These are phyloP conservation scores for Biancaea sappan DNA, from an alignment of 306 rosid genomes.

Conservation along the genomic window DNA sequence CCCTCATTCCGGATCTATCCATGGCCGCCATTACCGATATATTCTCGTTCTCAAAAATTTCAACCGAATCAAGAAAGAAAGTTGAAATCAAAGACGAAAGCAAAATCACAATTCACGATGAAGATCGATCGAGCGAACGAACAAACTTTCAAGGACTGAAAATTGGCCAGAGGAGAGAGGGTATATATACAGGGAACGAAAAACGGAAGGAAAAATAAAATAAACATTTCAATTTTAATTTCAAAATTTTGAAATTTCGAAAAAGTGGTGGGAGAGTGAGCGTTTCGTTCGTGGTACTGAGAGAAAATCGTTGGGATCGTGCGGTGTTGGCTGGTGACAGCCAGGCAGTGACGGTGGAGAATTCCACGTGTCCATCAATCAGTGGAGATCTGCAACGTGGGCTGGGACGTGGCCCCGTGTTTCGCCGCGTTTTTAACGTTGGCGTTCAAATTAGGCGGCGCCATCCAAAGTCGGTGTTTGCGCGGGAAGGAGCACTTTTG, in stretches of 20 bases:
- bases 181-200: constrained; percentile 3
- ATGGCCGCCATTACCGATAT: constrained; percentile 29
- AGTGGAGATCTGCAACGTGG: constrained; percentile 18
- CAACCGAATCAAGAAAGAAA: neutral
- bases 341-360: neutral
- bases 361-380: neutral
- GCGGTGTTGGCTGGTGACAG: constrained; percentile 40
- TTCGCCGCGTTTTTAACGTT: constrained; percentile 34
- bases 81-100: neutral
- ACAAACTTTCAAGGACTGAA: neutral
- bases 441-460: constrained; percentile 53
- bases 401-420: constrained; percentile 6
- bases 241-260: constrained; percentile 39
- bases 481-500: constrained; percentile 54
- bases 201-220: neutral
- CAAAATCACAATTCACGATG: neutral
- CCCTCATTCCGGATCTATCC: constrained; percentile 30
- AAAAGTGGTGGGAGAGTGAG: constrained; percentile 13
- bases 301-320: constrained; percentile 8
- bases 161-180: neutral
- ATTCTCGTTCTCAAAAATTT: constrained; percentile 26
- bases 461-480: constrained; percentile 40
- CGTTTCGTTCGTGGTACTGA: no score
- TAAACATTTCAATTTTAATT: neutral
- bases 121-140: neutral